Evolutionary conservation across 1,284 basidiomycete species (phyloP), one percentile per base, ranked within the genome.

Genomic region (Ganoderma meredithae): DNA sequence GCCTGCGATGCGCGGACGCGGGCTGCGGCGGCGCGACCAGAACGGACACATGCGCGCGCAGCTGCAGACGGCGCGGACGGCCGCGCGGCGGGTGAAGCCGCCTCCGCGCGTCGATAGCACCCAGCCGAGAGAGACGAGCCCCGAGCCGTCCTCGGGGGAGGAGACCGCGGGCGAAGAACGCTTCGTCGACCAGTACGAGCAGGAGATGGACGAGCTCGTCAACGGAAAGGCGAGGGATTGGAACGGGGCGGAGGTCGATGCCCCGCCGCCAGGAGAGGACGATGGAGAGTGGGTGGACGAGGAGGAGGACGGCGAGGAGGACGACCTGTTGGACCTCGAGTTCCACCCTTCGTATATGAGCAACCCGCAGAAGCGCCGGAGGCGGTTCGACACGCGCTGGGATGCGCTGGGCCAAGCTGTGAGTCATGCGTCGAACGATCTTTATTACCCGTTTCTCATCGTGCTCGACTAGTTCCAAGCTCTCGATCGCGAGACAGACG

Each of bases 21-120:
- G 79, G 5, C 56, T 81, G 62, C 82, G 82, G 63, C 73, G 78
- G 22, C 78, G 58, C 58, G 58, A 83, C 68, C 78, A 76, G 33
- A 80, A 80, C n/a, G 52, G 65, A 13, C 82, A 80, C 61, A 56
- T 81, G 27, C 85, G 71, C 73, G 76, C 73, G 75, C 83, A 69
- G 76, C 82, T 68, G 76, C 83, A 69, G 68, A 69, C 71, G 15
- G 69, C 63, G 40, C 65, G 65, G 39, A 68, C 69, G 43, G 74
- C 55, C 4, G 74, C 75, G 39, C 76, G 78, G 53, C 77, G 86
- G 62, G 75, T 81, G 19, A 87, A 87, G 75, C 87, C 87, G 1
- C 92, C 91, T 1, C 90, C 90, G 17, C 83, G 92, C 10, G 92
- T 93, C 10, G 90, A 92, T 72, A 93, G 91, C 73, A 94, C 92